Conservation (phyloP, 495 filamentous ascomycete genomes). For the Echria macrotheca region DNA sequence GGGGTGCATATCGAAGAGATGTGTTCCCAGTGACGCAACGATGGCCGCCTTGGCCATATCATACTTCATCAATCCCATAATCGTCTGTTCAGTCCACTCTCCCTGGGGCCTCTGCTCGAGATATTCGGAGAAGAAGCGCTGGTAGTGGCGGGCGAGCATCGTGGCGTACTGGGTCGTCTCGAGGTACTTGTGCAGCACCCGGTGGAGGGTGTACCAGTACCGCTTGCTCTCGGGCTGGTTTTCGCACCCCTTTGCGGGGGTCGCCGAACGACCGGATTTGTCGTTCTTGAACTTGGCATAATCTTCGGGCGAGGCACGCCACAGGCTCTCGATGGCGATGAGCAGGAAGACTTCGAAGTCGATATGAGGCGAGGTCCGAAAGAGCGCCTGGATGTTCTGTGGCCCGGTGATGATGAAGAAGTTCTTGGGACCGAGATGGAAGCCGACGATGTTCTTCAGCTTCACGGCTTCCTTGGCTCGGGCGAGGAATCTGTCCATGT, state of each 20-base stretch:
- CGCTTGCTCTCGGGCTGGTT: neutral
- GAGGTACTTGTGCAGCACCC: conserved; percentile 6
- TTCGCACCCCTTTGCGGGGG: neutral
- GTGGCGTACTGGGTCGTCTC: neutral
- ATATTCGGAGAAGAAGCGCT: conserved; percentile 8
- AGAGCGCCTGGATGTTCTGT: neutral
- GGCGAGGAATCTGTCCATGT: neutral
- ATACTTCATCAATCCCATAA: conserved; percentile 12
- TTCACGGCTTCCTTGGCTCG: neutral
- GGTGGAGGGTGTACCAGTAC: conserved; percentile 6
- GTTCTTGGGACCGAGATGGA: neutral
- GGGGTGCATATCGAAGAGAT: conserved; percentile 7
- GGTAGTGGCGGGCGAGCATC: conserved; percentile 4
- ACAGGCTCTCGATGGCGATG: neutral
- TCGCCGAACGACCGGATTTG: neutral
- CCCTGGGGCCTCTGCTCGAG: neutral
- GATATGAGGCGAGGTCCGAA: neutral
- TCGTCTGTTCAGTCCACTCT: conserved; percentile 1
- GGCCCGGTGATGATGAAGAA: neutral
- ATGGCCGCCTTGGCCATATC: conserved; percentile 15
- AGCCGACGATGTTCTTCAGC: neutral
- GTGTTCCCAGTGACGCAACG: conserved; percentile 6
- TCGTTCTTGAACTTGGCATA: conserved; percentile 2
- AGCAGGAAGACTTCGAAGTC: neutral
- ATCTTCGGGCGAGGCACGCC: neutral